Conservation (phyloP, 202 grass and related monocot genomes). For the Zoysia matrella region DNA sequence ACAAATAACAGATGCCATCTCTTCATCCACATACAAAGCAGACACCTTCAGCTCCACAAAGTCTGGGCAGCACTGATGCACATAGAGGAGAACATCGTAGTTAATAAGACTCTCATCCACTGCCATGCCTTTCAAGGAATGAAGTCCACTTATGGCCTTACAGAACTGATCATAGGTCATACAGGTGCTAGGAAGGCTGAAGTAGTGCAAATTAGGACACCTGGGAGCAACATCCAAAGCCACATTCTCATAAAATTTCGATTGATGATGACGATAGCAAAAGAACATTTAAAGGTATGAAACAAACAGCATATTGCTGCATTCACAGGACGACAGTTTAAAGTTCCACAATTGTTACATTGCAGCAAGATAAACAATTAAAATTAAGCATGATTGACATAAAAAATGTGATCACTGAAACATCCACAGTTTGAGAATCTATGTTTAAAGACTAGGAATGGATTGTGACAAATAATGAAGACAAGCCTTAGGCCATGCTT, state of each 20-base stretch:
- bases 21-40: slow-evolving; percentile 52
- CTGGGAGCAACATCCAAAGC: slow-evolving; percentile 40
- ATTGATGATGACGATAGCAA: neutral
- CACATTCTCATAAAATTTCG: slow-evolving; percentile 6
- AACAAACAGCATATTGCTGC: neutral
- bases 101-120: slow-evolving; percentile 60
- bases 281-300: neutral
- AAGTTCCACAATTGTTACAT: neutral
- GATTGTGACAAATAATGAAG: neutral
- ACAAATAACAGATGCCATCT: slow-evolving; percentile 67
- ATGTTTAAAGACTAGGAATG: slow-evolving; percentile 7
- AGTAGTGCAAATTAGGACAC: slow-evolving; percentile 64
- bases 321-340: neutral
- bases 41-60: slow-evolving; percentile 69
- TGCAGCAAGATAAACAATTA: neutral
- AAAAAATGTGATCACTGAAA: neutral
- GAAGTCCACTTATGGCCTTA: slow-evolving; percentile 51
- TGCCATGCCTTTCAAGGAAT: slow-evolving; percentile 72
- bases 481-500: no score
- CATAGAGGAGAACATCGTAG: slow-evolving; percentile 55
- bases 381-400: neutral
- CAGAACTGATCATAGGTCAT: slow-evolving; percentile 56
- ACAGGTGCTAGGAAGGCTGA: slow-evolving; percentile 64
- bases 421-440: neutral
- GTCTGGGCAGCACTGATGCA: slow-evolving; percentile 48